Evolutionary conservation across 768 basidiomycete genomes (phyloP), one percentile per base, ranked within the genome.

Genomic region (Ramaria sp.): DNA sequence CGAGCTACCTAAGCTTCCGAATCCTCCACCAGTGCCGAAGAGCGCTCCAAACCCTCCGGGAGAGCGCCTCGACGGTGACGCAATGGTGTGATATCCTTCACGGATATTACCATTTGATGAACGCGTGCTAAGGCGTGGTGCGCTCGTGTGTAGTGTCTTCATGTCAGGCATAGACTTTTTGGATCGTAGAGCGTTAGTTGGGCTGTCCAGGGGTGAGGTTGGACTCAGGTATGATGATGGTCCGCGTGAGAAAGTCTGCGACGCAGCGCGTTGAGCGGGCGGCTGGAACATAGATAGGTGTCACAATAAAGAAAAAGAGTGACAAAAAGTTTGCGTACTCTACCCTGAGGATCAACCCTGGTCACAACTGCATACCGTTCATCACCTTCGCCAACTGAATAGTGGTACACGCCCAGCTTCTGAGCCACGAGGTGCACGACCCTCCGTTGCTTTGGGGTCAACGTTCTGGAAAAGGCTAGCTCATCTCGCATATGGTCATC

Each of bases 91-190:
- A 68, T 88, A 92, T 27, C 87, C 88, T 57, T 79, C 78, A 50
- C 89, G 82, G 55, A 92, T 90, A 65, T 92, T 92, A 54, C 88
- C 88, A 65, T 90, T 92, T 45, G 88, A 92, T 16, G 88, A 76
- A 57, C 88, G 85, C 15, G 85, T 83, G 55, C 72, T 80, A 45
- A 92, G 77, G 50, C 88, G 84, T 32, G 87, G 88, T 1, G 84
- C 83, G 62, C 83, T 81, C 16, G 82, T 74, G 57, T 89, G 88
- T 59, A 91, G 69, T 15, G 85, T 85, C 71, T 89, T 89, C 81
- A 97, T 83, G 69, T 97, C 92, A 2, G 96, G 96, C 96, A 98
- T 98, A 22, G 92, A 95, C 71, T 96, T 96, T 76, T 98, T 98
- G 68, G 85, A 82, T 39, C 94, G 83, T 52, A 97, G 78, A 39